A percentile compares a stretch with the other conserved stretches of the same genome.
Conservation (phyloP, 2,329 filamentous ascomycete genomes). For the Verruconis gallopava region DNA sequence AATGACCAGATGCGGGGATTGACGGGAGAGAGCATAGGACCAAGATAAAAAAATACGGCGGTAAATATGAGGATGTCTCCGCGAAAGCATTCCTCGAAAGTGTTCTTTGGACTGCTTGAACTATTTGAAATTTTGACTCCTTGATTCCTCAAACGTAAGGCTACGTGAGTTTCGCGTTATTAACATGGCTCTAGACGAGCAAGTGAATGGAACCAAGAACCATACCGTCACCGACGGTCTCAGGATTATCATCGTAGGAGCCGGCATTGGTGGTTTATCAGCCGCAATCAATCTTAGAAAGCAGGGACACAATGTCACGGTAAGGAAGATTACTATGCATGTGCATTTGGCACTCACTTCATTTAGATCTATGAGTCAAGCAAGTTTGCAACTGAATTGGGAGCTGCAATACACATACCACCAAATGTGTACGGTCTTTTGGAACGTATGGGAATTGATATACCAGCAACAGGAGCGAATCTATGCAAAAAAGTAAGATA, state of each 20-base stretch:
- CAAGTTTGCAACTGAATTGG: conserved; percentile 41
- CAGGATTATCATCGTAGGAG: conserved; percentile 26
- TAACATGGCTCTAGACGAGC: background rate
- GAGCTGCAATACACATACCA: conserved; percentile 49
- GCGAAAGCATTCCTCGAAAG: too few species aligned
- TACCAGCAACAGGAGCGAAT: conserved; percentile 27
- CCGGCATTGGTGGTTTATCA: conserved; percentile 41
- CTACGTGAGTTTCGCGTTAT: too few species aligned
- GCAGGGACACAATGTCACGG: conserved; percentile 35
- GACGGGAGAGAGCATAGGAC: too few species aligned
- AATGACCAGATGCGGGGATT: too few species aligned
- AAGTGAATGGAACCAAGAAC: too few species aligned
- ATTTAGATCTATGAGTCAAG: conserved; percentile 44
- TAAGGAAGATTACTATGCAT: conserved; percentile 9
- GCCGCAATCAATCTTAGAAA: conserved; percentile 41
- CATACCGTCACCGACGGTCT: background rate
- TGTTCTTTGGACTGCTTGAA: too few species aligned
- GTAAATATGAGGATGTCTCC: too few species aligned
- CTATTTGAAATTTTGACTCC: too few species aligned
- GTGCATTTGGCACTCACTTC: background rate
- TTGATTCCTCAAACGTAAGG: too few species aligned
- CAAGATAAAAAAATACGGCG: too few species aligned
- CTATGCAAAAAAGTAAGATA: conserved; percentile 11
- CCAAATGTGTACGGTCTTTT: conserved; percentile 50
- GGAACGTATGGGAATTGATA: conserved; percentile 29